Evolutionary conservation across 768 basidiomycete species (phyloP), one percentile per base, ranked within the genome.

Genomic region (Lactarius trivialis): DNA sequence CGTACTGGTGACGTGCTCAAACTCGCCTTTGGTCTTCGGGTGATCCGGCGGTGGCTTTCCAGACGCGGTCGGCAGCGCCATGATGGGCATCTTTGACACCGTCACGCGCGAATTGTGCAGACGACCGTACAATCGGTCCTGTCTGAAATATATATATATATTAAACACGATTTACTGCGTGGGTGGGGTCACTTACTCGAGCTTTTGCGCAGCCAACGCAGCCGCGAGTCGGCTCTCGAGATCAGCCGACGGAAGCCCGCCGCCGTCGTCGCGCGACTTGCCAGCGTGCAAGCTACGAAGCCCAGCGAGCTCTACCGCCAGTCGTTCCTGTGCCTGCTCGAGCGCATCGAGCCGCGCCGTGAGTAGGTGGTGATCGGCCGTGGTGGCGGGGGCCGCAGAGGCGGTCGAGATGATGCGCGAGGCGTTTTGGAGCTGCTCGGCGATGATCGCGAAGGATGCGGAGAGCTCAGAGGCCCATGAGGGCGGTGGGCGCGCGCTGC

Each of bases 1-100:
- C 73, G 41, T 51, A 78, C 77, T 78, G 19, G 77, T 78, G n/a
- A 78, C 71, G 65, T 78, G 77, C 64, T 78, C 77, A 56, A 78
- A 78, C 64, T 78, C 77, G 58, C 77, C 77, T 55, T 75, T 73
- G 0, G 75, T 73, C 4, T 43, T 50, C 11, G 77, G 77, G 69
- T 76, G 76, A 55, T 75, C 73, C 9, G 64, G 48, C 28, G 71
- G 75, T 0, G 72, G 67, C 67, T 78, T 78, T 17, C 77, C 75
- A 34, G 71, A 73, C 33, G 69, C 66, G 57, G 65, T 71, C 0
- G 70, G 55, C 0, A 71, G 74, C 24, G 75, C 64, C 60, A 68
- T 70, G 54, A 78, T 70, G 36, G 60, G 14, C 62, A 60, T 69
- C 66, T 76, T 75, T 60, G 74, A 73, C 57, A 69, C 58, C 1